A percentile compares a stretch with the other conserved stretches of the same genome.
Conservation (phyloP, 495 filamentous ascomycete species). For the Penicillium soppii region DNA sequence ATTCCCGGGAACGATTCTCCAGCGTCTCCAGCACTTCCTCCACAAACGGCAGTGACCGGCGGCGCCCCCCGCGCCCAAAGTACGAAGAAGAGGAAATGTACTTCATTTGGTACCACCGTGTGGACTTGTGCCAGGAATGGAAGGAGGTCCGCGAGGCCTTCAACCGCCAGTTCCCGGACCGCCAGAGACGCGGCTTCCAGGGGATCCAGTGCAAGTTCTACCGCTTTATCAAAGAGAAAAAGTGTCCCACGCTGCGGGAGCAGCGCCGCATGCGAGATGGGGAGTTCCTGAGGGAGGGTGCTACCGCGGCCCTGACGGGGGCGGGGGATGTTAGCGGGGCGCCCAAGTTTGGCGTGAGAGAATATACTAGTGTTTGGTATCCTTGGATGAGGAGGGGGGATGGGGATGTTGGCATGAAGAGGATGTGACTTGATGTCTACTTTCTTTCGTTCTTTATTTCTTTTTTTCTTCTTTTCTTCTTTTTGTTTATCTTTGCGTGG, state of each 20-base stretch:
- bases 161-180: slow-evolving; percentile 47
- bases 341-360: slow-evolving; percentile 3
- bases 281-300: slow-evolving; percentile 39
- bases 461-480: not conserved
- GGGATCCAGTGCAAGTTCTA: slow-evolving; percentile 59
- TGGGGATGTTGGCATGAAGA: not conserved
- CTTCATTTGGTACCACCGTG: slow-evolving; percentile 58
- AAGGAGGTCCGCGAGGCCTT: slow-evolving; percentile 50
- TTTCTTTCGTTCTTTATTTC: not conserved
- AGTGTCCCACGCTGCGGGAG: slow-evolving; percentile 45
- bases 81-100: slow-evolving; percentile 54
- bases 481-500: slow-evolving; percentile 6
- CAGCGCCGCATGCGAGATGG: slow-evolving; percentile 47
- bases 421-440: not conserved
- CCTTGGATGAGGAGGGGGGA: slow-evolving; percentile 10
- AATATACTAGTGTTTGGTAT: slow-evolving; percentile 11
- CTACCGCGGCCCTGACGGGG: not conserved
- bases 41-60: slow-evolving; percentile 36
- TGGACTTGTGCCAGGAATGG: slow-evolving; percentile 53
- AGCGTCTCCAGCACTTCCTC: slow-evolving; percentile 37
- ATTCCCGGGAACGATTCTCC: slow-evolving; percentile 41
- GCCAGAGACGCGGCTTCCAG: slow-evolving; percentile 45
- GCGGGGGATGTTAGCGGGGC: not conserved
- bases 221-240: slow-evolving; percentile 50
- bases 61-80: slow-evolving; percentile 47